phyloP scores from a whole-genome alignment of 192 early-diverging fungal species.

The Gonapodya sp. region DNA sequence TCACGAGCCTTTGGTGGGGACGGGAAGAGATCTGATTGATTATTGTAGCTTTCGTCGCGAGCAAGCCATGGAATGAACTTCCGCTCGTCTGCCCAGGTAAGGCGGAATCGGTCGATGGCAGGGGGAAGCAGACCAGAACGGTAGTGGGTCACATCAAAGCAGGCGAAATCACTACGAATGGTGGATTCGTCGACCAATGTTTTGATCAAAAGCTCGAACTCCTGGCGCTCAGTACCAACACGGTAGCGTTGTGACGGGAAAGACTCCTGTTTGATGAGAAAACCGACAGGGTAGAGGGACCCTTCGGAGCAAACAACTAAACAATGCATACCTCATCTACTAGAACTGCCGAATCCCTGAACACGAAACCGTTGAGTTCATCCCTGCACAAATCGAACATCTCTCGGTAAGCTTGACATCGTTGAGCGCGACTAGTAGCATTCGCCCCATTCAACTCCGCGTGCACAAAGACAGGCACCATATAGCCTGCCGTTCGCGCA shows the following conservation, averaged over 20 bases:
- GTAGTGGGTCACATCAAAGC: background rate
- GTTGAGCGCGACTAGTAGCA: background rate
- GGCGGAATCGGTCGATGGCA: background rate
- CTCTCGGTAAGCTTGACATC: background rate
- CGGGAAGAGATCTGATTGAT: background rate
- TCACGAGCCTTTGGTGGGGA: background rate
- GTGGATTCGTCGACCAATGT: background rate
- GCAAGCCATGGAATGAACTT: background rate
- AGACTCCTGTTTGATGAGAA: background rate
- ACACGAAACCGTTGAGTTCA: background rate
- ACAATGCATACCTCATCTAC: background rate
- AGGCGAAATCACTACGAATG: background rate
- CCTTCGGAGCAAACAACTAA: background rate
- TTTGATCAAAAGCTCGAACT: background rate
- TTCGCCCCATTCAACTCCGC: background rate
- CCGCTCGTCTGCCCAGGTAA: background rate
- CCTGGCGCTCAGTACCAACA: background rate
- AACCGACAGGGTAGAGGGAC: too few relatives aligned
- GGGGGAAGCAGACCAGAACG: background rate
- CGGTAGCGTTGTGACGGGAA: background rate
- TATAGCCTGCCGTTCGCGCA: background rate
- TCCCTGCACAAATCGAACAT: background rate
- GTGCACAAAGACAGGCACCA: background rate
- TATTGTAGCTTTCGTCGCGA: background rate
- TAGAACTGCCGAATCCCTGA: background rate